Evolutionary conservation across 805 yeast species (phyloP), one percentile per base, ranked within the genome.

Genomic region (Metschnikowia lachancei): DNA sequence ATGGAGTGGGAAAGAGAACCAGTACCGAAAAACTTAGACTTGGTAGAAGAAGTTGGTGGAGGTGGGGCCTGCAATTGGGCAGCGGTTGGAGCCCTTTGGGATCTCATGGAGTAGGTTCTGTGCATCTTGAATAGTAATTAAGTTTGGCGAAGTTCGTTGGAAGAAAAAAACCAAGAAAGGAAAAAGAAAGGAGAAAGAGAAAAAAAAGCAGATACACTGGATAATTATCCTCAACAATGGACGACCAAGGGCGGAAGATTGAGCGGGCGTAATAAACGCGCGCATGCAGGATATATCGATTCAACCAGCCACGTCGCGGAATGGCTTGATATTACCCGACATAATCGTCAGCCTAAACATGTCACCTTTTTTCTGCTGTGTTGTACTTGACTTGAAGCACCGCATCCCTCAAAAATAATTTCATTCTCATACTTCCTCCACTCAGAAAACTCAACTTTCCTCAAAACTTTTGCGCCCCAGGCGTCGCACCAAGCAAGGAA

Each of bases 41-140:
- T 81, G 60, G 91, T 85, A 42, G 88, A 72, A 10, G 92, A 80
- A 32, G 89, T 77, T 57, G 91, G 92, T 26, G 91, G 90, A 36
- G 91, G 86, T 26, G 94, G 92, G 41, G 85, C 75, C 60, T 82
- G 87, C 61, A 85, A 67, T 67, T 86, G 88, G 51, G 91, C 78
- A 52, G 91, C 90, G 34, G 92, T 84, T 56, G 91, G 92, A 40
- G 91, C 90, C 69, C 87, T 83, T 45, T 78, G 70, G 52, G 82
- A 76, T 80, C 92, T 83, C 63, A 86, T 71, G 16, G 94, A 86
- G 65, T 86, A 86, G 10, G 94, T 86, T 81, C 89, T 83, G 74
- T 86, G 90, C 92, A 86, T 85, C 29, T 26, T 26, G 13, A n/a
- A 12, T 29, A 12, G 10, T n/a, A 29, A 71, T 61, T 36, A 12